Conservation (phyloP, 2,329 filamentous ascomycete species). For the Cytospora mali region DNA sequence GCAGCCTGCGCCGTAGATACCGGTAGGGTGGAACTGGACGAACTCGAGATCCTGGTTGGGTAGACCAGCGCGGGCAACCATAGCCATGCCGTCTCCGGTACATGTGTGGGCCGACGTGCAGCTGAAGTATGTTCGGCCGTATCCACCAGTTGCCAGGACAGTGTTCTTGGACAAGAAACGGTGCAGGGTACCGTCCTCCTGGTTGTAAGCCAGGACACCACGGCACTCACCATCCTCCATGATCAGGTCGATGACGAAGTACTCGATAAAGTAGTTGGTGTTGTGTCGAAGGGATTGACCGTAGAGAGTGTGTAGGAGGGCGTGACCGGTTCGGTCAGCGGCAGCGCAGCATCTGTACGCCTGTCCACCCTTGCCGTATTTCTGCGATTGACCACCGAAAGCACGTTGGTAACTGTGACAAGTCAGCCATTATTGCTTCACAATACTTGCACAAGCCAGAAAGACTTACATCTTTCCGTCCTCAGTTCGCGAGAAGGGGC, state of each 20-base stretch:
- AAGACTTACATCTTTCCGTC: constrained; percentile 85
- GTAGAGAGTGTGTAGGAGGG: constrained; percentile 96
- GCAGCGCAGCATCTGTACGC: constrained; percentile 97
- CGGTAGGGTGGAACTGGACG: constrained; percentile 98
- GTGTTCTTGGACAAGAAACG: constrained; percentile 97
- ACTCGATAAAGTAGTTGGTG: constrained; percentile 99
- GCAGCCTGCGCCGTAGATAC: constrained; percentile 97
- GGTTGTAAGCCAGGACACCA: constrained; percentile 96
- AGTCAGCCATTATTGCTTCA: constrained; percentile 29
- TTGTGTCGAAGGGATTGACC: constrained; percentile 96
- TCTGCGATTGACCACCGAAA: constrained; percentile 95
- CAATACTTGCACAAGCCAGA: too few species aligned
- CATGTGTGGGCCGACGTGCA: constrained; percentile 98
- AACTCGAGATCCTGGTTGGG: constrained; percentile 99
- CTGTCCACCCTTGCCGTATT: constrained; percentile 95
- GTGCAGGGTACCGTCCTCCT: constrained; percentile 97
- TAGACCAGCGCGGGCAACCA: constrained; percentile 96
- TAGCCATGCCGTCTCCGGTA: constrained; percentile 98
- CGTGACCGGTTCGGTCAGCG: constrained; percentile 95
- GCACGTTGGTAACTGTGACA: constrained; percentile 83
- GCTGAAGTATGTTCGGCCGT: constrained; percentile 97
- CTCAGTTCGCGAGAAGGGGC: constrained; percentile 94
- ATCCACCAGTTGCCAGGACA: constrained; percentile 93
- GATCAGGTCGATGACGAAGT: constrained; percentile 93
- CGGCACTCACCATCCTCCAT: constrained; percentile 98